A percentile compares a stretch with the other conserved stretches of the same genome.
Conservation (phyloP, 2,329 filamentous ascomycete species). For the Sporothrix dimorphospora region DNA sequence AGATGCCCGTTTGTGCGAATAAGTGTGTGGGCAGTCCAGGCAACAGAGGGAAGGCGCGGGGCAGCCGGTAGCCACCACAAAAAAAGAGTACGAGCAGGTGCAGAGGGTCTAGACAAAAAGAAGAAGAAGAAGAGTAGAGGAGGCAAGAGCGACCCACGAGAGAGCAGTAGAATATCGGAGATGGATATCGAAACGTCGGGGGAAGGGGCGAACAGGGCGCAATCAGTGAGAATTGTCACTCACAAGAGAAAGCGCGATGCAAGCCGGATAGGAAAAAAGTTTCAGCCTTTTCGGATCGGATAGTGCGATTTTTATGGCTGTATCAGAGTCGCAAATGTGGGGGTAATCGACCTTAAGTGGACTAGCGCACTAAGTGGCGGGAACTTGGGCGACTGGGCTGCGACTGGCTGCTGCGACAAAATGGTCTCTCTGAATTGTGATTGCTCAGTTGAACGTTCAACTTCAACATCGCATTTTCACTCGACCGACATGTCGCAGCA, state of each 20-base stretch:
- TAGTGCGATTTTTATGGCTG: conserved; percentile 12
- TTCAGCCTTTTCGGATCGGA: conserved; percentile 32
- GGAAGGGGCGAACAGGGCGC: conserved; percentile 13
- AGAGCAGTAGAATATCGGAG: conserved; percentile 6
- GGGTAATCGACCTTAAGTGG: background rate
- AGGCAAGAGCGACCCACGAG: conserved; percentile 24
- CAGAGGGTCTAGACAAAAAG: background rate
- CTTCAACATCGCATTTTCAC: background rate
- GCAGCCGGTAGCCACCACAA: background rate
- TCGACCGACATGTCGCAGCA: conserved; percentile 2
- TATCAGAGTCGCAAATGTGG: background rate
- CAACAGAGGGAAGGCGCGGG: conserved; percentile 27
- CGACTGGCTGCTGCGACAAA: conserved; percentile 6
- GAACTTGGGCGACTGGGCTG: conserved; percentile 2
- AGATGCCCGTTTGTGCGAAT: background rate
- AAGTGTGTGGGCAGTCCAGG: conserved; percentile 5
- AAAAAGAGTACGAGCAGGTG: background rate
- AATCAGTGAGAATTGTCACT: conserved; percentile 15
- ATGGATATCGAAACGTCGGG: conserved; percentile 11
- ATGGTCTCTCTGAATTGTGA: conserved; percentile 21
- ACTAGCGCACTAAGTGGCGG: conserved; percentile 1
- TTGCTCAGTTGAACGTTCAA: conserved; percentile 9
- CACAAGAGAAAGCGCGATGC: conserved; percentile 7
- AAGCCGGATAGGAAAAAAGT: conserved; percentile 34
- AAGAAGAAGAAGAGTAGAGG: background rate